Evolutionary conservation across 805 yeast genomes (phyloP).

Genomic region (Komagataella populi): DNA sequence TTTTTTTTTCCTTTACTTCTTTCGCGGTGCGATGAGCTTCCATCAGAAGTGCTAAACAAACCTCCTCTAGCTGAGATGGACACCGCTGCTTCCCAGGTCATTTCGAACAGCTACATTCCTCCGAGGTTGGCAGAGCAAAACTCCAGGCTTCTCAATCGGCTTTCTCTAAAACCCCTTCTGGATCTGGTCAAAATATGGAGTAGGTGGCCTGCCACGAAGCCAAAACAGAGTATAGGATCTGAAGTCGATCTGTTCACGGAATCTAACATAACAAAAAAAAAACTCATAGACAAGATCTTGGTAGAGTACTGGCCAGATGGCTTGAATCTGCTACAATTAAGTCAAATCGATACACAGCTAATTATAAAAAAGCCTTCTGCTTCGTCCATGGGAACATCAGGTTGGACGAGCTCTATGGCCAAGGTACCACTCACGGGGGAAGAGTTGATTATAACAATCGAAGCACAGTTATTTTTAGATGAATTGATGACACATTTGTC

Average conservation of each 20-base stretch:
- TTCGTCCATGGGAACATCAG: conserved; percentile 10
- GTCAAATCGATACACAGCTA: conserved; percentile 57
- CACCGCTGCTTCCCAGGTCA: conserved; percentile 11
- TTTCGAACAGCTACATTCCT: conserved; percentile 20
- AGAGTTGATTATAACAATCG: conserved; percentile 21
- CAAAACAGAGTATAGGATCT: conserved; percentile 10
- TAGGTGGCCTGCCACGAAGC: conserved; percentile 16
- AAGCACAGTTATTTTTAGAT: conserved; percentile 38
- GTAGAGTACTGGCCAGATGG: conserved; percentile 42
- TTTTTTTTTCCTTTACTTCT: neutral
- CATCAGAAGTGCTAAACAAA: neutral
- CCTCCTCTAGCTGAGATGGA: neutral
- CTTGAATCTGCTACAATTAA: conserved; percentile 47
- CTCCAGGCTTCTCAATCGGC: conserved; percentile 12
- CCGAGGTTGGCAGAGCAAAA: conserved; percentile 10
- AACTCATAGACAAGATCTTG: conserved; percentile 29
- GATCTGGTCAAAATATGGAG: conserved; percentile 20
- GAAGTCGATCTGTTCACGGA: conserved; percentile 8
- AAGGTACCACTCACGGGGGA: conserved; percentile 16
- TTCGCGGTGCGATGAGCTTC: conserved; percentile 2
- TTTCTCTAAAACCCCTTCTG: conserved; percentile 15
- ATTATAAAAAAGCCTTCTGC: conserved; percentile 43
- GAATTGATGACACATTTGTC: conserved; percentile 32
- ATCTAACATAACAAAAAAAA: conserved; percentile 13
- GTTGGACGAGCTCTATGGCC: conserved; percentile 35